Evolutionary conservation across 805 yeast genomes (phyloP).

Genomic region (Clavispora fructus): DNA sequence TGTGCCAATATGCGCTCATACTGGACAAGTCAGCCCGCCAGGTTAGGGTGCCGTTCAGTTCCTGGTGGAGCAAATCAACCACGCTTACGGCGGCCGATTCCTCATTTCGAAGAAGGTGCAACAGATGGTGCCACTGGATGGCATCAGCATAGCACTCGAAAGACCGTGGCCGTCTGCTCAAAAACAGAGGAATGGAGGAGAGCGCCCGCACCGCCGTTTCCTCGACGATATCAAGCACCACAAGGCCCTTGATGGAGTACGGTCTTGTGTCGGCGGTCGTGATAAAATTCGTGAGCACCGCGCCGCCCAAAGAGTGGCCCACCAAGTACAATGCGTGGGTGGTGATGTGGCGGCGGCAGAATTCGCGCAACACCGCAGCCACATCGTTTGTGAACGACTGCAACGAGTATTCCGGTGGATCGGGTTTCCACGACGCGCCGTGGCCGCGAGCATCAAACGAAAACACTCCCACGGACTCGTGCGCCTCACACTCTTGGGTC

Average conservation of each 20-base stretch:
- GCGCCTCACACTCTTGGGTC: conserved; percentile 39
- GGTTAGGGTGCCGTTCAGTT: conserved; percentile 15
- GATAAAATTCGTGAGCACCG: conserved; percentile 57
- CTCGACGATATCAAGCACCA: conserved; percentile 88
- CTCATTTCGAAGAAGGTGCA: conserved; percentile 48
- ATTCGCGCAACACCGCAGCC: conserved; percentile 37
- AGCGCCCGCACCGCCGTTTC: conserved; percentile 80
- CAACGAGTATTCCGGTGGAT: conserved; percentile 35
- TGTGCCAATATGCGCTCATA: conserved; percentile 69
- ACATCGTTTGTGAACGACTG: conserved; percentile 57
- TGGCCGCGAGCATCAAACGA: conserved; percentile 85
- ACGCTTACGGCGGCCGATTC: conserved; percentile 73
- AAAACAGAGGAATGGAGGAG: conserved; percentile 58
- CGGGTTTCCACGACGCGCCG: conserved; percentile 38
- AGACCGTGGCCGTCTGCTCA: conserved; percentile 55
- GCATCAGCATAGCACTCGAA: conserved; percentile 56
- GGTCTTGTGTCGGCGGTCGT: conserved; percentile 10
- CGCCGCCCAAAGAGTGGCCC: conserved; percentile 94
- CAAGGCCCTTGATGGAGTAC: conserved; percentile 54
- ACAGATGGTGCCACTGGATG: conserved; percentile 73
- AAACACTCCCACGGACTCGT: conserved; percentile 32
- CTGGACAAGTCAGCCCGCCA: conserved; percentile 65
- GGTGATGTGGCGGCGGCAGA: conserved; percentile 19
- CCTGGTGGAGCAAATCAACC: conserved; percentile 51
- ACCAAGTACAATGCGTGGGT: conserved; percentile 45